These are phyloP conservation scores for Anthoceros angustus DNA, from an alignment of 225 moss, liverwort and hornwort genomes.

Conservation along the genomic window DNA sequence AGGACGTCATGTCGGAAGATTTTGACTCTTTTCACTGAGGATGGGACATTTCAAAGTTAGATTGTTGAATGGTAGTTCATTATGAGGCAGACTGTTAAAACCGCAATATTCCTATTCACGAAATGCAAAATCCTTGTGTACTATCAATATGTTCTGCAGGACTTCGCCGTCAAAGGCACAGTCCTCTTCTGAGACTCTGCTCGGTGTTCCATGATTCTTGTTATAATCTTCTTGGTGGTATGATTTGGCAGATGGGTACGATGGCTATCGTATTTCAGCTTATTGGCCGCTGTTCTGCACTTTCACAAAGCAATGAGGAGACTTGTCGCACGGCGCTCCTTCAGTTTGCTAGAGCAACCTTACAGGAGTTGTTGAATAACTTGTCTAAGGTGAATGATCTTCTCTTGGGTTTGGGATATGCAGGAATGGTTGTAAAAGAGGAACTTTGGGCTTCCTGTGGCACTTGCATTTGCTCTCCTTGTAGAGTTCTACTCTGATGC, in stretches of 20 bases:
- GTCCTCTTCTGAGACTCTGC: not conserved
- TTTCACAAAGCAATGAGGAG: slow-evolving; percentile 36
- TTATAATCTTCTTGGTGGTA: not conserved
- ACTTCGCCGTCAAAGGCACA: no score
- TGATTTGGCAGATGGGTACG: slow-evolving; percentile 50
- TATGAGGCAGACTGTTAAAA: no score
- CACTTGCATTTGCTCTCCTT: no score
- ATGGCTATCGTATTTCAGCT: slow-evolving; percentile 78
- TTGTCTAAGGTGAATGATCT: slow-evolving; percentile 36
- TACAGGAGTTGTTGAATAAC: slow-evolving; percentile 11
- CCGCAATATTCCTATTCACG: no score
- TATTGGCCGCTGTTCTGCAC: slow-evolving; percentile 48
- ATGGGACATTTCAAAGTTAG: no score
- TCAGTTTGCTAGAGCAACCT: not conserved
- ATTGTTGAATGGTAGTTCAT: no score
- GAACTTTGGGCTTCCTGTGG: no score
- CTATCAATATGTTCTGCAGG: no score
- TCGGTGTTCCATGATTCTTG: not conserved
- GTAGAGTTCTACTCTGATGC: not conserved
- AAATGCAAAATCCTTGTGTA: no score
- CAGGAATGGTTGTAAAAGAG: slow-evolving; percentile 12
- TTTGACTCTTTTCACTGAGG: no score
- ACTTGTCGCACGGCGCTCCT: slow-evolving; percentile 3
- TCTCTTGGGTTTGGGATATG: slow-evolving; percentile 46
- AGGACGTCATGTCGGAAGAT: no score